A percentile compares a stretch with the other conserved stretches of the same genome.
phyloP scores from a whole-genome alignment of 2,329 filamentous ascomycete genomes.

The Pleoardoris graminearum region DNA sequence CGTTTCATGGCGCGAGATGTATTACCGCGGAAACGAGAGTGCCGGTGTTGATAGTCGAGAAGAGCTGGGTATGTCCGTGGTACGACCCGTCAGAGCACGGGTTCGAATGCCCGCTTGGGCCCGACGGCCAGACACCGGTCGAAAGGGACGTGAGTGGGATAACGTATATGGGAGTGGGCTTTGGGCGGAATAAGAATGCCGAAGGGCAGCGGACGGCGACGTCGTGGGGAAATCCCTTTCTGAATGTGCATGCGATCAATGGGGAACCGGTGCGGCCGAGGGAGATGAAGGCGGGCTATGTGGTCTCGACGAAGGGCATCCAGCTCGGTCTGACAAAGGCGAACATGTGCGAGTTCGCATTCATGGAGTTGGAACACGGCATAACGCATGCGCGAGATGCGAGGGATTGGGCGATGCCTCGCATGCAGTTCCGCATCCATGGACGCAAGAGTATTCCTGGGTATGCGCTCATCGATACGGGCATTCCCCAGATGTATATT shows the following conservation, averaged over 20 bases:
- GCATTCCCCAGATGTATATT: conserved; percentile 43
- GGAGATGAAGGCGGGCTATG: conserved; percentile 30
- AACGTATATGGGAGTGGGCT: conserved; percentile 44
- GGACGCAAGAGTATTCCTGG: conserved; percentile 27
- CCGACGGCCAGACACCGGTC: conserved; percentile 27
- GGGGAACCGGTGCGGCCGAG: conserved; percentile 13
- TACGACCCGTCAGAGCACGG: conserved; percentile 33
- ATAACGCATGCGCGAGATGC: conserved; percentile 31
- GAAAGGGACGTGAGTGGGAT: conserved; percentile 34
- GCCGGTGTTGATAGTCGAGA: conserved; percentile 39
- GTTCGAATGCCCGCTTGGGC: conserved; percentile 35
- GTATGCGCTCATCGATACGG: conserved; percentile 37
- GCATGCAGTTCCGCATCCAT: conserved; percentile 36
- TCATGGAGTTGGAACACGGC: conserved; percentile 30
- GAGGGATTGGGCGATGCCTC: conserved; percentile 42
- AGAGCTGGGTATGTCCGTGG: conserved; percentile 39
- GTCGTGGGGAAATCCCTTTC: conserved; percentile 39
- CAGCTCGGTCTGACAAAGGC: conserved; percentile 34
- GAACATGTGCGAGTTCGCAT: conserved; percentile 27
- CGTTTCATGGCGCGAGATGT: conserved; percentile 27
- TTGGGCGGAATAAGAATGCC: conserved; percentile 35
- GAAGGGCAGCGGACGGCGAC: conserved; percentile 36
- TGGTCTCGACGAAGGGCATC: conserved; percentile 35
- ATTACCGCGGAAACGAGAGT: conserved; percentile 30
- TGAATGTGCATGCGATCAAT: conserved; percentile 39